Percentiles rank a stretch among this genome's conserved stretches.
phyloP scores from a whole-genome alignment of 2,329 filamentous ascomycete genomes.

The Trichoderma sp. region DNA sequence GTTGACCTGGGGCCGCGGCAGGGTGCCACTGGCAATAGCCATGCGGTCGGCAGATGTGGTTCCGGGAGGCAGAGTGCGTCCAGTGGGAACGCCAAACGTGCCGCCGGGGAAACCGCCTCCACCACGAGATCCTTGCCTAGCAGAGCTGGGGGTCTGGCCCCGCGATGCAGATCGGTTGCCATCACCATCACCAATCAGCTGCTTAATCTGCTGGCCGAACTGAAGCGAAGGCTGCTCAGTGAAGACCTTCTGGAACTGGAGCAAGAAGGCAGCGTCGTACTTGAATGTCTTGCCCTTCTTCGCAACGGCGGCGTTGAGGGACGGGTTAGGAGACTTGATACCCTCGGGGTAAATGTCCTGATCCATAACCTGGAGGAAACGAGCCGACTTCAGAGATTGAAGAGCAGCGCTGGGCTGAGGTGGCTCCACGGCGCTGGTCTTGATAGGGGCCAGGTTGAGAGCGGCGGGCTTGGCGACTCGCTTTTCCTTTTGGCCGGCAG shows the following conservation, averaged over 20 bases:
- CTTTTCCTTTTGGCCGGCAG: constrained; percentile 62
- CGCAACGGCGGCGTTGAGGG: constrained; percentile 76
- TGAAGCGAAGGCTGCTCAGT: constrained; percentile 94
- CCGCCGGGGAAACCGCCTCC: constrained; percentile 66
- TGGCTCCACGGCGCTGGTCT: constrained; percentile 83
- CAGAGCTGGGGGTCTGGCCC: constrained; percentile 57
- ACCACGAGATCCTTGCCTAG: constrained; percentile 54
- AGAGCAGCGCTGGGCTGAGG: constrained; percentile 92
- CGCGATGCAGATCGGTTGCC: constrained; percentile 60
- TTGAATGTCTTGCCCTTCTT: constrained; percentile 85
- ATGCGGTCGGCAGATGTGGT: constrained; percentile 81
- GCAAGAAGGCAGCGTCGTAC: constrained; percentile 91
- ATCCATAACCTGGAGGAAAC: constrained; percentile 79
- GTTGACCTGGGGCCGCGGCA: constrained; percentile 50
- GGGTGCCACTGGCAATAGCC: constrained; percentile 58
- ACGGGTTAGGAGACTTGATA: constrained; percentile 87
- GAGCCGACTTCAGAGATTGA: constrained; percentile 87
- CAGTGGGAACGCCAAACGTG: constrained; percentile 56
- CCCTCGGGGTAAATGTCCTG: constrained; percentile 80
- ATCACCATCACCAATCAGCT: constrained; percentile 76
- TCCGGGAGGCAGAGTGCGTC: constrained; percentile 66
- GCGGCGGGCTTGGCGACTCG: constrained; percentile 74
- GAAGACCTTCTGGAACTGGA: constrained; percentile 95
- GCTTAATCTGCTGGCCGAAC: constrained; percentile 89
- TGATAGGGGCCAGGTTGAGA: constrained; percentile 81